Evolutionary conservation across 768 basidiomycete genomes (phyloP).

Genomic region (Boletus tomentosulus): DNA sequence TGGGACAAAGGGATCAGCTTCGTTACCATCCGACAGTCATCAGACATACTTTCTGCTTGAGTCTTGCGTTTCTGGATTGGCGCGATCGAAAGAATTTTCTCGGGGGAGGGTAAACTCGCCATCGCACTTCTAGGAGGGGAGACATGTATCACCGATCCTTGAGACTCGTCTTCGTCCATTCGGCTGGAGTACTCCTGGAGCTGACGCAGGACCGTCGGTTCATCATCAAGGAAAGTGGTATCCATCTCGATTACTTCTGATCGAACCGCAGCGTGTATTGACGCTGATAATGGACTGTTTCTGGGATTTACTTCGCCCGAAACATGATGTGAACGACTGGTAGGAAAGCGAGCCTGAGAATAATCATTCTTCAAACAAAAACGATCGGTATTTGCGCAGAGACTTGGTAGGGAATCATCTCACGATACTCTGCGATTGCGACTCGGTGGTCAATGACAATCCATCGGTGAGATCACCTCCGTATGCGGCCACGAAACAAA

Average conservation of each 20-base stretch:
- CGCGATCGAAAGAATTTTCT: not conserved
- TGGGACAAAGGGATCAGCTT: slow-evolving; percentile 10
- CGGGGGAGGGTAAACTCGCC: not conserved
- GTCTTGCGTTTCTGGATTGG: slow-evolving; percentile 10
- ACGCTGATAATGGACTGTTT: not conserved
- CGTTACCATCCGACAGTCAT: not conserved
- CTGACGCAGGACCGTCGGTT: slow-evolving; percentile 10
- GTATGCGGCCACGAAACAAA: slow-evolving; percentile 43
- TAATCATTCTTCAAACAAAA: slow-evolving; percentile 16
- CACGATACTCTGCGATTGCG: slow-evolving; percentile 32
- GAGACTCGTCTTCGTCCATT: not conserved
- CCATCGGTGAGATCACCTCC: slow-evolving; percentile 47
- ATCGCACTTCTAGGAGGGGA: not conserved
- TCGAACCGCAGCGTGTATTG: not conserved
- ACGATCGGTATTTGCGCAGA: slow-evolving; percentile 6
- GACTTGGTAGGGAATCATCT: slow-evolving; percentile 19
- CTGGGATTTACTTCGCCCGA: slow-evolving; percentile 7
- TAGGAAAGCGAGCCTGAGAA: slow-evolving; percentile 1
- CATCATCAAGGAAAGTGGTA: not conserved
- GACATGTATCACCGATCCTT: slow-evolving; percentile 1
- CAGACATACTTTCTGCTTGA: not conserved
- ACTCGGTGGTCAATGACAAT: slow-evolving; percentile 35
- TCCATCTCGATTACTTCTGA: not conserved
- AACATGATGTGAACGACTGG: not conserved
- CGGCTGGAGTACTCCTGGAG: slow-evolving; percentile 15